Conservation (phyloP, 2,329 filamentous ascomycete genomes). For the Diaporthe caulivora region DNA sequence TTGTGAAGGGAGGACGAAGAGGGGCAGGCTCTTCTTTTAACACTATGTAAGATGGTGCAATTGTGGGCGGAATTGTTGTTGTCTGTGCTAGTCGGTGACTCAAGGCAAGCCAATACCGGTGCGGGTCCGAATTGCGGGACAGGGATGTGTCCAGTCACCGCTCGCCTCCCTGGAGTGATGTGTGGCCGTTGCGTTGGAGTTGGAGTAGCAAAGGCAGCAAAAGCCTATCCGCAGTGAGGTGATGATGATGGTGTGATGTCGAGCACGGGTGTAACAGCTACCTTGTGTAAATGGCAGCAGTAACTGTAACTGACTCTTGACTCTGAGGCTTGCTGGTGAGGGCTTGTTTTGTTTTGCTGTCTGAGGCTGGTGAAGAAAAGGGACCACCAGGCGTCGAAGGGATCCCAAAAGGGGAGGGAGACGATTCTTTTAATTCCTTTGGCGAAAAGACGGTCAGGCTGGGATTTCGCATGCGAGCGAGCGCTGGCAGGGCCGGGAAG, state of each 20-base stretch:
- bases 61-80: slow-evolving; percentile 40
- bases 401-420: slow-evolving; percentile 33
- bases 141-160: slow-evolving; percentile 34
- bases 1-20: slow-evolving; percentile 45
- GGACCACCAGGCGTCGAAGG: background rate
- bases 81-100: slow-evolving; percentile 38
- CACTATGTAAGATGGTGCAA: slow-evolving; percentile 46
- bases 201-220: background rate
- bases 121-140: slow-evolving; percentile 39
- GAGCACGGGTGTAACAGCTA: background rate
- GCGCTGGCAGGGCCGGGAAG: slow-evolving; percentile 16
- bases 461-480: slow-evolving; percentile 23
- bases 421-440: slow-evolving; percentile 39
- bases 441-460: slow-evolving; percentile 36
- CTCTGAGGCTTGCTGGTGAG: background rate
- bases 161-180: slow-evolving; percentile 21
- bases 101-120: slow-evolving; percentile 38
- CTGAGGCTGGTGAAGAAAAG: slow-evolving; percentile 14
- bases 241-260: slow-evolving; percentile 13
- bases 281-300: background rate
- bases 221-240: slow-evolving; percentile 18
- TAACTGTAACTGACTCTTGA: slow-evolving; percentile 10
- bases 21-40: slow-evolving; percentile 40
- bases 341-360: slow-evolving; percentile 2
- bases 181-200: background rate